A percentile compares a stretch with the other conserved stretches of the same genome.
These are phyloP conservation scores for Gnomoniopsis smithogilvyi DNA, from an alignment of 2,329 filamentous ascomycete species.

Conservation along the genomic window DNA sequence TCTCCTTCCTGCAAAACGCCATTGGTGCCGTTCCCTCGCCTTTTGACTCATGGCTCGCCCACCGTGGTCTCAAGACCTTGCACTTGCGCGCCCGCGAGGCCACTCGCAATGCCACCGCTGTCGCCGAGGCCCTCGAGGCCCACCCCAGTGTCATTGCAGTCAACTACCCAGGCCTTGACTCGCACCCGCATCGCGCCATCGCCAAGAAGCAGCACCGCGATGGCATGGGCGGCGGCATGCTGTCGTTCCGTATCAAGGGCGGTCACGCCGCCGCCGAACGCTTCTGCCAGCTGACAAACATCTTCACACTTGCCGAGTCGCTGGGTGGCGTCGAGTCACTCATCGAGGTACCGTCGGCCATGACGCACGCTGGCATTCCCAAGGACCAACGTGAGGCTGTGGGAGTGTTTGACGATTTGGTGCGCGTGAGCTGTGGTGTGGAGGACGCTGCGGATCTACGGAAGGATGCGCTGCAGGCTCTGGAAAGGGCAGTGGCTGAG, in stretches of 20 bases:
- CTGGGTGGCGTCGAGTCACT: slow-evolving; percentile 86
- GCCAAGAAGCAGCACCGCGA: slow-evolving; percentile 89
- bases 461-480: slow-evolving; percentile 73
- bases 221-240: slow-evolving; percentile 94
- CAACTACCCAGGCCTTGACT: slow-evolving; percentile 90
- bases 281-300: slow-evolving; percentile 85
- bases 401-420: slow-evolving; percentile 91
- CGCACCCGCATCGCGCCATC: slow-evolving; percentile 82
- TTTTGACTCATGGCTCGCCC: slow-evolving; percentile 97
- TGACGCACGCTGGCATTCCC: slow-evolving; percentile 97
- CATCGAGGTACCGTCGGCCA: slow-evolving; percentile 87
- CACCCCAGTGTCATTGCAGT: slow-evolving; percentile 83
- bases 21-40: slow-evolving; percentile 92
- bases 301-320: slow-evolving; percentile 92
- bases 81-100: slow-evolving; percentile 89
- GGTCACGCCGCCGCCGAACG: slow-evolving; percentile 81
- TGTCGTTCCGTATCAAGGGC: slow-evolving; percentile 90
- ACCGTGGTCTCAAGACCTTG: slow-evolving; percentile 93
- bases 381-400: slow-evolving; percentile 85
- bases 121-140: slow-evolving; percentile 73
- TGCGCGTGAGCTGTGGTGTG: slow-evolving; percentile 89
- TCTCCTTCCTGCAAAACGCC: slow-evolving; percentile 93
- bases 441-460: slow-evolving; percentile 86
- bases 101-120: slow-evolving; percentile 71
- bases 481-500: slow-evolving; percentile 66